Base-by-base conservation (phyloP, 495 filamentous ascomycete species). In the Lichenothelia convexa region DNA sequence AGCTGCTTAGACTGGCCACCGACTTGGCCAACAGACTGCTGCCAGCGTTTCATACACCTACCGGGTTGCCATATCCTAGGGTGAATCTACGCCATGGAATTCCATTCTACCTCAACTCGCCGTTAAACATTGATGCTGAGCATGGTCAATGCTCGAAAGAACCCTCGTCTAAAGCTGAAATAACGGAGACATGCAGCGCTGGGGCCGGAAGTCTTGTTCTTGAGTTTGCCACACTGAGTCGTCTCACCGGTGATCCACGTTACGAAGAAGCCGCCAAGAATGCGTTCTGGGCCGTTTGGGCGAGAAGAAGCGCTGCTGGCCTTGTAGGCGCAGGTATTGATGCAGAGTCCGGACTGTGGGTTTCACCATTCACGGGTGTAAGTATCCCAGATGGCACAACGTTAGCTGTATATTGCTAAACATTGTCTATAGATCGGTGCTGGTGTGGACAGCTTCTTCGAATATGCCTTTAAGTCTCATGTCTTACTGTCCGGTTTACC, bases 381-480 rank as follows among this genome's bases (percentile, higher is more conserved):
- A 43, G 64, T 51, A 13, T 26, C 20, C 1, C 24, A 11, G 13
- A 2, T 29, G 24, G 12, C 30, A 1, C 1, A 37, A 5, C 3
- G 11, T 44, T 30, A 18, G 26, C 20, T 39, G 23, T 19, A 40
- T 36, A 26, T 16, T 33, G 7, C n/a, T n/a, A n/a, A n/a, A 24
- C 32, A 5, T 35, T 64, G 17, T 5, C 17, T n/a, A 17, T 18
- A 49, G 65, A 87, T 97, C 47, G 89, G 89, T 24, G 89, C 89
- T 1, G 91, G 89, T 13, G 78, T 91, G 44, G 89, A 95, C 55
- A 93, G 85, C 58, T 97, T 95, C 58, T 95, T 87, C 47, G 89
- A 97, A 59, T 97, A 97, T 51, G 89, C 89, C 1, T 67, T 93
- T 50, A 97, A 97, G 51, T 79, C 85, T 2, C 75, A 91, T 45